phyloP scores from a whole-genome alignment of 257 asterid genomes.

The Avicennia marina region DNA sequence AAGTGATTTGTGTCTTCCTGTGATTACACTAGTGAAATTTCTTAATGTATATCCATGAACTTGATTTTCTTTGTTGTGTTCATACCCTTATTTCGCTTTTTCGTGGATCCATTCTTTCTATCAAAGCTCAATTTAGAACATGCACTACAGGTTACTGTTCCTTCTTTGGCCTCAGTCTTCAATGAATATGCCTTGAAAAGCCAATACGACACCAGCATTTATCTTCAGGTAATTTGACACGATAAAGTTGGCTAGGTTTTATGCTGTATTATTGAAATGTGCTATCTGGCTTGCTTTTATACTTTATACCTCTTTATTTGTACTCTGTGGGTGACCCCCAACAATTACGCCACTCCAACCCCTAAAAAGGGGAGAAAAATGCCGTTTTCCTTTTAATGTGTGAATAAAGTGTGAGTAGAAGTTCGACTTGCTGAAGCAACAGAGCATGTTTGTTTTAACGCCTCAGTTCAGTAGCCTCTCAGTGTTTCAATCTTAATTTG shows the following conservation, averaged over 20 bases:
- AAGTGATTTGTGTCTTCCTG: constrained; percentile 35
- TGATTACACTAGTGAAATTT: constrained; percentile 8
- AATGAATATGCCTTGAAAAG: constrained; percentile 98
- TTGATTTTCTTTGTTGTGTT: constrained; percentile 1
- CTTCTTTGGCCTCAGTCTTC: constrained; percentile 96
- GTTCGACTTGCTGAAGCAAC: constrained; percentile 7
- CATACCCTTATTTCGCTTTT: neutral
- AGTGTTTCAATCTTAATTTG: neutral
- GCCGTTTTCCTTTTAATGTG: neutral
- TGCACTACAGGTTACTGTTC: constrained; percentile 81
- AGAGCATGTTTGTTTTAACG: neutral
- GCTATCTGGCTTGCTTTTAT: constrained; percentile 5
- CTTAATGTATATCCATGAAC: constrained; percentile 7
- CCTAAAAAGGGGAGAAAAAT: neutral
- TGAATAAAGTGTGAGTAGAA: neutral
- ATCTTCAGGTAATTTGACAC: constrained; percentile 70
- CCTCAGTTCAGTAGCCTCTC: constrained; percentile 12
- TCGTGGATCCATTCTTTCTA: constrained; percentile 9
- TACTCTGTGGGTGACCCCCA: neutral
- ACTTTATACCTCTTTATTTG: neutral
- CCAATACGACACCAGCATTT: constrained; percentile 95
- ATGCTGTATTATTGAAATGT: constrained; percentile 1
- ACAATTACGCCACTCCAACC: neutral
- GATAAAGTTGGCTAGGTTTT: neutral
- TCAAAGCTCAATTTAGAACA: constrained; percentile 13